A percentile compares a stretch with the other conserved stretches of the same genome.
Conservation (phyloP, 164 flowering plant genomes). For the Tinospora cordifolia region DNA sequence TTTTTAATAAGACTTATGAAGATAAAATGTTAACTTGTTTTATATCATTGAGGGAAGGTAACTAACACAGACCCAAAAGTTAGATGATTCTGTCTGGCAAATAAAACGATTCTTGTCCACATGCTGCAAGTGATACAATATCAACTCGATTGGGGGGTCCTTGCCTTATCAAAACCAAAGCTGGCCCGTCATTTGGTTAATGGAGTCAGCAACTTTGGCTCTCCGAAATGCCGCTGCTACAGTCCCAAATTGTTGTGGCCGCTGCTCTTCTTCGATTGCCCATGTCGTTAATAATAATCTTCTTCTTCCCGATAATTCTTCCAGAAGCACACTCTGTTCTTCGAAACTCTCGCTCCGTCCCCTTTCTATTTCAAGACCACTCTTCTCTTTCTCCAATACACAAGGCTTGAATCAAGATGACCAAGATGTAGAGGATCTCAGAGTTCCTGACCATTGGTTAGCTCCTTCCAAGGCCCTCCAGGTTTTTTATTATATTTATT, state of each 20-base stretch:
- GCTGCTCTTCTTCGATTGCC: not conserved
- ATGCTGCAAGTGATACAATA: too few relatives aligned
- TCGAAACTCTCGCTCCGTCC: not conserved
- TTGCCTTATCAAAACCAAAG: not conserved
- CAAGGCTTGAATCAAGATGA: slow-evolving; percentile 13
- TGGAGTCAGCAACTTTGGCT: not conserved
- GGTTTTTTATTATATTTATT: slow-evolving; percentile 29
- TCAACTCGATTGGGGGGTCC: too few relatives aligned
- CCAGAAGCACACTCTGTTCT: not conserved
- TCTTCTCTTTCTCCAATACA: slow-evolving; percentile 16
- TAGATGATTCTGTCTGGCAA: too few relatives aligned
- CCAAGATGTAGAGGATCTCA: slow-evolving; percentile 42
- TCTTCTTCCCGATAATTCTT: not conserved
- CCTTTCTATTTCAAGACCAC: not conserved
- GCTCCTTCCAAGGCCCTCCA: slow-evolving; percentile 58
- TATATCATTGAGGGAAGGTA: too few relatives aligned
- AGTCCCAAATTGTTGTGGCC: not conserved
- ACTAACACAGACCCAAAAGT: too few relatives aligned
- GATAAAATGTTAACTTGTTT: too few relatives aligned
- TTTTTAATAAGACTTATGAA: too few relatives aligned
- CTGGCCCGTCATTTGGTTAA: not conserved
- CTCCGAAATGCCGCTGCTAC: not conserved
- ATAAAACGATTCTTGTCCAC: too few relatives aligned
- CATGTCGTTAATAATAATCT: not conserved
- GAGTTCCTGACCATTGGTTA: slow-evolving; percentile 70